phyloP scores from a whole-genome alignment of 1,284 basidiomycete genomes.

The Moniliophthora roreri region DNA sequence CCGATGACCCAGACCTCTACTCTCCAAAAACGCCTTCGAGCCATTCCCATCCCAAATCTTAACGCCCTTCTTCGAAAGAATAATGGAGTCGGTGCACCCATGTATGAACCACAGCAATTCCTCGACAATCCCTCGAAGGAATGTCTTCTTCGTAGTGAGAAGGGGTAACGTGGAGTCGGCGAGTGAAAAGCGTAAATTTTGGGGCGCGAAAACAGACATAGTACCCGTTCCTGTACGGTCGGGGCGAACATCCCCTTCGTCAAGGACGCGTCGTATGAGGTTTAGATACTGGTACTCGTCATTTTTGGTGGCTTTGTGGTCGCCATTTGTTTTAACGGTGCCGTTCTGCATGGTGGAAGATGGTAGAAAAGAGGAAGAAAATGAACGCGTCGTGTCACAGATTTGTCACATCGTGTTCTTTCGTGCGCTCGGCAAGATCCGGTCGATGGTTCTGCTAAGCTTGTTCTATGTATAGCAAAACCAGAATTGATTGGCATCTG shows the following conservation, averaged over 20 bases:
- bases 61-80: conserved; percentile 82
- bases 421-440: too few relatives aligned
- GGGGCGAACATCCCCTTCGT: conserved; percentile 72
- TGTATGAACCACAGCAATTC: conserved; percentile 96
- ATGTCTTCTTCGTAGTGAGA: conserved; percentile 95
- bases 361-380: background rate
- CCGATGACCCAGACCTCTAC: conserved; percentile 80
- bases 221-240: conserved; percentile 95
- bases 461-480: background rate
- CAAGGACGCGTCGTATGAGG: conserved; percentile 76
- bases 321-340: conserved; percentile 1
- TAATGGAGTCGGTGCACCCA: conserved; percentile 81
- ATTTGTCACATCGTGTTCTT: background rate
- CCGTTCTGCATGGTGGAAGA: conserved; percentile 4
- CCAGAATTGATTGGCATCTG: too few relatives aligned
- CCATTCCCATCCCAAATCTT: conserved; percentile 99
- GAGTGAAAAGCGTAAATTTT: conserved; percentile 85
- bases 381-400: conserved; percentile 6
- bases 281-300: conserved; percentile 88
- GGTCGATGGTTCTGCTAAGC: too few relatives aligned
- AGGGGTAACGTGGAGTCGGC: conserved; percentile 76
- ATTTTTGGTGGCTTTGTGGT: conserved; percentile 32
- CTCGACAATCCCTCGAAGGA: conserved; percentile 88
- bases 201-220: conserved; percentile 87
- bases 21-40: conserved; percentile 83